Base-by-base conservation (phyloP, 23 red algal species). In the Chondrus crispus region DNA sequence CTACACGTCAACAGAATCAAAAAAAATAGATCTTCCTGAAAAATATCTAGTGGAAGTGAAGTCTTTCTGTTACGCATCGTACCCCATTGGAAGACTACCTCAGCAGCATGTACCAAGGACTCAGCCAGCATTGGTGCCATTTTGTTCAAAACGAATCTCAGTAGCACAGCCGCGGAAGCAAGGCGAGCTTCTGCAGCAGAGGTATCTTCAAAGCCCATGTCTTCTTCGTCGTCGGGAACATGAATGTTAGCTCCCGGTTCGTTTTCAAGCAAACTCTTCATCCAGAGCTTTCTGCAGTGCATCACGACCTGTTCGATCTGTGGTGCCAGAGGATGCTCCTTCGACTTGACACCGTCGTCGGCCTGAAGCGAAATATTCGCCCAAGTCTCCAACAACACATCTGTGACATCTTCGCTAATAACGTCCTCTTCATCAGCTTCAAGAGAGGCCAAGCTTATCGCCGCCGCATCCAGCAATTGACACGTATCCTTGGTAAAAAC, bases 21-120 rank as follows among this genome's bases (percentile, higher is more conserved):
- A 77, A 77, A 77, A 38, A 39, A 77, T 37, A 77, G 43, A 44
- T 77, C 71, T 20, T 77, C 71, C 71, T 77, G 71, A 77, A 46
- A 77, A 46, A 77, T 26, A 38, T 77, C 71, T 24, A 77, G 44
- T 39, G 71, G 71, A 7, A 77, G n/a, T 35, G 22, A 26, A 38
- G 33, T 76, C 29, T 38, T 46, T n/a, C n/a, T n/a, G 71, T 42
- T n/a, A 35, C 9, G 26, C 37, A 42, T 14, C n/a, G 29, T 22
- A 35, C 13, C 29, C 71, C 71, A 77, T 6, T 44, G 37, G 20
- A 77, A 77, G n/a, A 77, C 71, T 26, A 10, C 43, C 22, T 77
- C 71, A 39, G 71, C 71, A 46, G 16, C 26, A n/a, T 77, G 71
- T 14, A 48, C 9, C 38, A 77, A 77, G 11, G 1, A 77, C 20